phyloP scores from a whole-genome alignment of 177 flowering plant genomes.

The Telopea speciosissima region DNA sequence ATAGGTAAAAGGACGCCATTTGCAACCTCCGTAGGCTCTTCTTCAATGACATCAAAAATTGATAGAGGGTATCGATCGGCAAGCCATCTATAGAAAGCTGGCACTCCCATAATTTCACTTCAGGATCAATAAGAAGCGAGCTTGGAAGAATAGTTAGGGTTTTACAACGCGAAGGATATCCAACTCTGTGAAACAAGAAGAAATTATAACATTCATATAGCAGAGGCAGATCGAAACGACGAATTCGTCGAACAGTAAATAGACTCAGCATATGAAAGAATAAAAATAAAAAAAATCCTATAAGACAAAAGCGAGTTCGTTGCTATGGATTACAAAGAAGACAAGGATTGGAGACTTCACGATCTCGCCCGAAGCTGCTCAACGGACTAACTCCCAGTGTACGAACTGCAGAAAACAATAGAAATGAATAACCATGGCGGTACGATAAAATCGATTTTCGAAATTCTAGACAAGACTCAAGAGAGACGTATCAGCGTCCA shows the following conservation, averaged over 20 bases:
- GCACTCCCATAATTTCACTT: slow-evolving; percentile 67
- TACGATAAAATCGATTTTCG: no score
- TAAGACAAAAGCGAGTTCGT: no score
- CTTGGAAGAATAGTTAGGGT: background rate
- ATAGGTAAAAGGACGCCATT: slow-evolving; percentile 21
- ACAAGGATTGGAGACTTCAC: no score
- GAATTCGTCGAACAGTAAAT: background rate
- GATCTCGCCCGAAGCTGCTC: no score
- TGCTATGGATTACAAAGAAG: no score
- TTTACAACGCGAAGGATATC: background rate
- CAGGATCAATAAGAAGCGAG: background rate
- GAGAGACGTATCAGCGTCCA: no score
- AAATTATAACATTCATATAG: background rate
- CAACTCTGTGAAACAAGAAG: background rate
- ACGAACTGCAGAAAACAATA: no score
- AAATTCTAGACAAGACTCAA: no score
- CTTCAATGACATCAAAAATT: slow-evolving; percentile 72
- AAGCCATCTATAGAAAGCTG: slow-evolving; percentile 92
- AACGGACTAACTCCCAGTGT: no score
- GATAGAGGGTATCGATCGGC: slow-evolving; percentile 77
- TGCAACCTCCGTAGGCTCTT: slow-evolving; percentile 43
- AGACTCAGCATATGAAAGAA: no score
- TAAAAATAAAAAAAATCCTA: no score
- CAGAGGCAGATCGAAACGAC: background rate
- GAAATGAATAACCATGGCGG: no score